Evolutionary conservation across 2,329 filamentous ascomycete genomes (phyloP).

Genomic region (Aureobasidium sp.): DNA sequence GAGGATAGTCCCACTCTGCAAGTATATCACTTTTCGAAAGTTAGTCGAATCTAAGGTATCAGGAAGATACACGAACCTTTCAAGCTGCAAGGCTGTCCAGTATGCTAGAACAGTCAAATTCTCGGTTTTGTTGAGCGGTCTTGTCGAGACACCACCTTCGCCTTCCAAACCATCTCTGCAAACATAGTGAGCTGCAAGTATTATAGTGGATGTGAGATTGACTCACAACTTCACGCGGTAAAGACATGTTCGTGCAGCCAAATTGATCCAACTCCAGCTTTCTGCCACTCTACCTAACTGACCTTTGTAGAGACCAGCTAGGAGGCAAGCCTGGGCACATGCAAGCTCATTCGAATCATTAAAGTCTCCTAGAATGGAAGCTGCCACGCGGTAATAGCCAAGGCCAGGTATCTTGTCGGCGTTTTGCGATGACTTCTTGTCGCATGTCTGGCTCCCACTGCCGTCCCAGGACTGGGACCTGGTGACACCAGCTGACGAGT

Average conservation of each 20-base stretch:
- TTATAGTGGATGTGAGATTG: neutral
- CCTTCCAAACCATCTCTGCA: neutral
- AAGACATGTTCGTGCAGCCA: slow-evolving; percentile 20
- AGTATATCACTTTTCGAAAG: slow-evolving; percentile 66
- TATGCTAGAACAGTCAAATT: slow-evolving; percentile 58
- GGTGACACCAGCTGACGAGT: neutral
- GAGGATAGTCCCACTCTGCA: slow-evolving; percentile 58
- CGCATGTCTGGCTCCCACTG: slow-evolving; percentile 19
- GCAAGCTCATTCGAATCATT: slow-evolving; percentile 71
- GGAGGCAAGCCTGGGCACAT: slow-evolving; percentile 75
- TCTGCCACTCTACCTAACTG: slow-evolving; percentile 82
- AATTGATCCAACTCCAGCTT: slow-evolving; percentile 63
- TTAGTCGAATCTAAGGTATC: neutral
- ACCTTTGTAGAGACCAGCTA: slow-evolving; percentile 82
- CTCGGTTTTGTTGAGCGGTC: slow-evolving; percentile 23
- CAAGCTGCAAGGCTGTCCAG: slow-evolving; percentile 89
- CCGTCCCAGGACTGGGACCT: slow-evolving; percentile 28
- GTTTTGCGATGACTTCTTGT: slow-evolving; percentile 22
- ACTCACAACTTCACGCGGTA: slow-evolving; percentile 18
- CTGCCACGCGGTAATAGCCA: slow-evolving; percentile 80
- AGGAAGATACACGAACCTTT: slow-evolving; percentile 54
- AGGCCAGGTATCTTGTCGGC: slow-evolving; percentile 82
- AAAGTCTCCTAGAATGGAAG: slow-evolving; percentile 77
- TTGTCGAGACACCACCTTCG: slow-evolving; percentile 13
- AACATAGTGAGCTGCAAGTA: neutral